Evolutionary conservation across 129 eudicot species (phyloP).

Genomic region (Calendula officinalis): DNA sequence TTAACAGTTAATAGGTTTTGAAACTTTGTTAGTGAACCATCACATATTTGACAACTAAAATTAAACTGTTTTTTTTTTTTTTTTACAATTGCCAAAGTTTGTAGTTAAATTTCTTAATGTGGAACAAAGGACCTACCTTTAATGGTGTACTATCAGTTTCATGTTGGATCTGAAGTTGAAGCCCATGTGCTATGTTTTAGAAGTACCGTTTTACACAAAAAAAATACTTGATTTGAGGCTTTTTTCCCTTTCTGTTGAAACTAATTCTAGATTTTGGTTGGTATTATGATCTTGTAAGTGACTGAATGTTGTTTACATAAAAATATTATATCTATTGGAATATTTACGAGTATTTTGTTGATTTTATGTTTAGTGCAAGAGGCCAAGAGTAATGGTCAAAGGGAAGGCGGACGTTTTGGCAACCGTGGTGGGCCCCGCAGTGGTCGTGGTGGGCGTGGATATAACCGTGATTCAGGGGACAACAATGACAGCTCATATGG

Average conservation of each 20-base stretch:
- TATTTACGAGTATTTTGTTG: not conserved
- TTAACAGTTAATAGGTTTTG: too few species aligned
- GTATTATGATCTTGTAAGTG: not conserved
- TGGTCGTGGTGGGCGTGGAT: conserved; percentile 53
- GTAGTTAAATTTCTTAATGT: too few species aligned
- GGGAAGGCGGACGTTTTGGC: conserved; percentile 62
- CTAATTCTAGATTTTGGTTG: not conserved
- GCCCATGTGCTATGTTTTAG: not conserved
- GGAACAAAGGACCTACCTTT: too few species aligned
- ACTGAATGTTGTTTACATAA: not conserved
- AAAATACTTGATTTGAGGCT: not conserved
- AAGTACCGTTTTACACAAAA: not conserved
- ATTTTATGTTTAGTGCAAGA: conserved; percentile 52
- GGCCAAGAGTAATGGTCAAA: conserved; percentile 46
- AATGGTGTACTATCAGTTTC: too few species aligned
- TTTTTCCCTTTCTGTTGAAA: not conserved
- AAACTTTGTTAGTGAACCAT: too few species aligned
- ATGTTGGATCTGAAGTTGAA: too few species aligned
- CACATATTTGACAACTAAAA: too few species aligned
- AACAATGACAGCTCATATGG: conserved; percentile 40
- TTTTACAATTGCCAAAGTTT: too few species aligned
- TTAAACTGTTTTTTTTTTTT: too few species aligned
- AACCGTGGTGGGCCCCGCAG: conserved; percentile 59
- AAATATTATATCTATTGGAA: too few species aligned
- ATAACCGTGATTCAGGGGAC: conserved; percentile 31